Percentiles rank a stretch among this genome's conserved stretches.
These are phyloP conservation scores for Poterioochromonas sp. DNA, from an alignment of 352 stramenopile species.

Conservation along the genomic window DNA sequence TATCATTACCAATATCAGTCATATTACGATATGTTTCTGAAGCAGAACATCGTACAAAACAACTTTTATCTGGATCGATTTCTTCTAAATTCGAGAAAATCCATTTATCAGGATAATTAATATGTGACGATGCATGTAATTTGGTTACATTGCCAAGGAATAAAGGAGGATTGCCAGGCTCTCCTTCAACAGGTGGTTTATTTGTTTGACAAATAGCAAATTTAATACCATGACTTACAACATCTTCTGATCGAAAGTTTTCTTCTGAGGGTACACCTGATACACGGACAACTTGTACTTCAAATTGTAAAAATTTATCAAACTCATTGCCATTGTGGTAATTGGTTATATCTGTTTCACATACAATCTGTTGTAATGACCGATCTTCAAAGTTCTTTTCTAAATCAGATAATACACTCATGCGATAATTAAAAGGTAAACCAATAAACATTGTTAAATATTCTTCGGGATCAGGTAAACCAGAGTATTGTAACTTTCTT, in stretches of 20 bases:
- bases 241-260: neutral
- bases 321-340: neutral
- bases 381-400: neutral
- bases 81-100: constrained; percentile 9
- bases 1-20: neutral
- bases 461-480: constrained; percentile 5
- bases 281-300: constrained; percentile 1
- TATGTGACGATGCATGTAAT: neutral
- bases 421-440: neutral
- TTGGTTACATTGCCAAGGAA: constrained; percentile 1
- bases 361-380: neutral
- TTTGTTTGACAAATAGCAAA: constrained; percentile 12
- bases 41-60: neutral
- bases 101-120: neutral
- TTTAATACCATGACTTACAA: neutral
- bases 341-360: neutral
- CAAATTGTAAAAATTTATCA: neutral
- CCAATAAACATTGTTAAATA: constrained; percentile 20
- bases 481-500: constrained; percentile 4
- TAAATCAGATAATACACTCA: neutral
- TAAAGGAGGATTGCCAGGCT: neutral
- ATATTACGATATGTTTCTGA: neutral
- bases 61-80: constrained; percentile 7
- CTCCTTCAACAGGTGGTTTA: neutral
- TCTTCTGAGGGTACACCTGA: constrained; percentile 9